Evolutionary conservation across 2,329 filamentous ascomycete species (phyloP).

Genomic region (Daldinia sp.): DNA sequence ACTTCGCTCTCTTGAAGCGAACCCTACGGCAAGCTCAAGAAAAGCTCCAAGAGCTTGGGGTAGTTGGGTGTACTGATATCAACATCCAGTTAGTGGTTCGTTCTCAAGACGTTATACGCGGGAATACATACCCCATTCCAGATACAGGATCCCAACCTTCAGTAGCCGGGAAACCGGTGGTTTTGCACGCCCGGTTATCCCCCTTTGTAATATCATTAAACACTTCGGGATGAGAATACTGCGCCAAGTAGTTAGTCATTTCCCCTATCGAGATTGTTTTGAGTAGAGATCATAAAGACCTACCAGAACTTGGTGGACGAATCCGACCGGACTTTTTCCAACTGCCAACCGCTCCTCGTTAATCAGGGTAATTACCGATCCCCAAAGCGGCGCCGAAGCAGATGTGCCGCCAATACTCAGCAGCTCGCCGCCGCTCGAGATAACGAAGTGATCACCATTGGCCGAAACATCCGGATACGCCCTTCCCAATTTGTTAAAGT

Average conservation of each 20-base stretch:
- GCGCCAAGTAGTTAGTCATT: not conserved
- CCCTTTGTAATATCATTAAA: conserved; percentile 57
- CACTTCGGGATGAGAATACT: conserved; percentile 59
- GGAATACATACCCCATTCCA: conserved; percentile 50
- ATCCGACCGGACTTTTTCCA: conserved; percentile 62
- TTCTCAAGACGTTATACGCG: not conserved
- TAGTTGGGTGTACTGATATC: conserved; percentile 50
- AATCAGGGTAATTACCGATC: conserved; percentile 60
- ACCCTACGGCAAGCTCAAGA: conserved; percentile 49
- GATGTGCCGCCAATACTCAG: conserved; percentile 63
- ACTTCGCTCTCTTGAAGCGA: not conserved
- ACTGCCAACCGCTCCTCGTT: conserved; percentile 62
- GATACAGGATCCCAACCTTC: conserved; percentile 58
- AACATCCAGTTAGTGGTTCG: conserved; percentile 22
- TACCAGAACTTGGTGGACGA: conserved; percentile 62
- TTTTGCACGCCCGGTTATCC: conserved; percentile 54
- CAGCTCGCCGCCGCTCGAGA: conserved; percentile 52
- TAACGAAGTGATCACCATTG: conserved; percentile 54
- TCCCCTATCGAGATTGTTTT: not conserved
- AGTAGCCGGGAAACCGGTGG: conserved; percentile 57
- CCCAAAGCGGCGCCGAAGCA: conserved; percentile 62
- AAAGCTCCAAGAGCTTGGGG: conserved; percentile 52
- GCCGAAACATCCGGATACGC: conserved; percentile 64
- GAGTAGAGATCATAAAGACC: conserved; percentile 5
- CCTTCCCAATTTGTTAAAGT: conserved; percentile 59